Base-by-base conservation (phyloP, 176 grass and related monocot genomes). In the Coix lacrymajobi region DNA sequence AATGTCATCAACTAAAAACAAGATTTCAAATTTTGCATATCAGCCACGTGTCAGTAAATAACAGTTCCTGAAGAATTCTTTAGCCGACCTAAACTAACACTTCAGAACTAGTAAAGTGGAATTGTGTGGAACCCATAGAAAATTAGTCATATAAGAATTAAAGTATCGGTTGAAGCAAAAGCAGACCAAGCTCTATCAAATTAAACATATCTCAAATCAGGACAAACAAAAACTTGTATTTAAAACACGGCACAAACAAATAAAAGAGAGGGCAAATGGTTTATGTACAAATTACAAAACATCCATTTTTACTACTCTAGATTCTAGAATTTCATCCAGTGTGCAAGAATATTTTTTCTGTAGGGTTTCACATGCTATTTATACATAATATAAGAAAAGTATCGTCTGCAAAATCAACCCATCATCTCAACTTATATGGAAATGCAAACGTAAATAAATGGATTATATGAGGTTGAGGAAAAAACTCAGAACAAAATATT, bases 1-100 rank as follows among this genome's bases (percentile, higher is more conserved):
- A 64, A 20, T 16, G 28, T 65, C 60, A 62, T 77, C 34, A 61
- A 77, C 61, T 40, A 61, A 77, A 77, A 77, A 77, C 13, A 77
- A 61, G 13, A 77, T 8, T 77, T 41, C 54, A 58, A 26, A 11
- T 25, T 60, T 60, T 15, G 36, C 13, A 26, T 40, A 62, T 62
- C 36, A 77, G 36, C 14, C 26, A 61, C 26, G 22, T 24, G 36
- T 76, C 9, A 8, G 14, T 10, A 77, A 43, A 70, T 44, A 70
- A 25, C 4, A 69, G 2, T 41, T 69, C 22, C 11, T 25, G 51
- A 38, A 25, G 39, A 20, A 26, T 45, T 45, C 45, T 24, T 43
- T 70, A 43, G 54, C 11, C 20, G 2, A 38, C 38, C 40, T 61
- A 28, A 28, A 77, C 19, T 19, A 44, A 30, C 24, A 30, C 13